These are phyloP conservation scores for Podospora sp. DNA, from an alignment of 495 filamentous ascomycete species.

Conservation along the genomic window DNA sequence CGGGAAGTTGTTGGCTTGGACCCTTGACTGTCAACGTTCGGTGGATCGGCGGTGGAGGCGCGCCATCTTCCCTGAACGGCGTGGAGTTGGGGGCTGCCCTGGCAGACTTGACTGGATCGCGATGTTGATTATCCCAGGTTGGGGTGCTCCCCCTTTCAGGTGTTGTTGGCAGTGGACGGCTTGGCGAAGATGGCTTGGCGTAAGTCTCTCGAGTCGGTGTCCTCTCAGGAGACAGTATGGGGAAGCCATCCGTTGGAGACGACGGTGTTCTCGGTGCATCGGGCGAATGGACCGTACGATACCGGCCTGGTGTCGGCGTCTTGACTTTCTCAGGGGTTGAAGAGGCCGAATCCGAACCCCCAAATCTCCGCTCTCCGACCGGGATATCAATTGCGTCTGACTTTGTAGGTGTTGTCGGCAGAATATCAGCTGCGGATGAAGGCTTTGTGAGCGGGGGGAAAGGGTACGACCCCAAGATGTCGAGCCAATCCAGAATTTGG, in stretches of 20 bases:
- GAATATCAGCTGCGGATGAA: slow-evolving; percentile 38
- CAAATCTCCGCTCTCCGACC: slow-evolving; percentile 66
- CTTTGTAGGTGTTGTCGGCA: slow-evolving; percentile 46
- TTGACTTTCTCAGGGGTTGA: slow-evolving; percentile 24
- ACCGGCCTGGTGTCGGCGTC: slow-evolving; percentile 36
- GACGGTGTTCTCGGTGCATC: slow-evolving; percentile 30
- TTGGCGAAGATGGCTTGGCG: slow-evolving; percentile 20
- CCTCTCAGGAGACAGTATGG: slow-evolving; percentile 28
- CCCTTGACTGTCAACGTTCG: slow-evolving; percentile 47
- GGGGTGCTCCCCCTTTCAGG: slow-evolving; percentile 14
- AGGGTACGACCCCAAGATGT: slow-evolving; percentile 76
- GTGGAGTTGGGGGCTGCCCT: slow-evolving; percentile 49
- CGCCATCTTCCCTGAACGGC: slow-evolving; percentile 45
- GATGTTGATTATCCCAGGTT: slow-evolving; percentile 29
- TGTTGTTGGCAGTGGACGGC: background rate
- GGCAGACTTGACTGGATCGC: slow-evolving; percentile 39
- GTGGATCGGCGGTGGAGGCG: slow-evolving; percentile 57
- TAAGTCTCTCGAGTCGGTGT: slow-evolving; percentile 37
- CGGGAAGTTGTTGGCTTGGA: slow-evolving; percentile 48
- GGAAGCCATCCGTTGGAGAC: slow-evolving; percentile 14
- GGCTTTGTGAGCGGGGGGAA: slow-evolving; percentile 63
- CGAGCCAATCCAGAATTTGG: slow-evolving; percentile 81
- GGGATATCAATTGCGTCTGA: slow-evolving; percentile 66
- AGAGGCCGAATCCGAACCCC: slow-evolving; percentile 21
- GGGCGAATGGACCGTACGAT: slow-evolving; percentile 25